Base-by-base conservation (phyloP, 1,284 basidiomycete species). In the Cutaneotrichosporon sp. region DNA sequence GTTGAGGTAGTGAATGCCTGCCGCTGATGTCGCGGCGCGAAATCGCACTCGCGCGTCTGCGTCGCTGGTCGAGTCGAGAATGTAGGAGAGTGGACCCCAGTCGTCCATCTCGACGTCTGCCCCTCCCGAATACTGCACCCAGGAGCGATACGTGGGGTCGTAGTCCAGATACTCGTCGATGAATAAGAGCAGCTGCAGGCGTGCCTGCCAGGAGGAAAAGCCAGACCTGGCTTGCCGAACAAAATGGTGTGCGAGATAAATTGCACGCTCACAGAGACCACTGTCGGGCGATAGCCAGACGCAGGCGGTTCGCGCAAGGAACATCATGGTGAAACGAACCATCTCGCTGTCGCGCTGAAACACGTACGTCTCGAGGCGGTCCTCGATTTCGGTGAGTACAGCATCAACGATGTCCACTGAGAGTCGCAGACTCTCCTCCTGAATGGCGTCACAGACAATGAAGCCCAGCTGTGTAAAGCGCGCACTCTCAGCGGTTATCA, bases 31-130 rank as follows among this genome's bases (percentile, higher is more conserved):
- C 1, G 87, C 85, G 1, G 82, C 82, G 20, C 88, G 84, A 62
- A 90, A 87, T 7, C 93, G 85, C 33, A 96, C 85, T 21, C 91
- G 83, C n/a, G 87, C 83, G 69, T 97, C 93, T 41, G 76, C 70
- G 69, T 97, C 93, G 21, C 80, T 78, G 55, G 88, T 66, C 14
- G 65, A 66, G 8, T 80, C 80, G 35, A 90, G 75, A 44, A 86
- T 68, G 18, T 70, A 69, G n/a, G 73, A 60, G n/a, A 65, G 23
- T 13, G 69, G 61, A 8, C 54, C 56, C 26, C 41, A 43, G 7
- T n/a, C 17, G 33, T 47, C 21, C 49, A 61, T 53, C 20, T 67
- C 56, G 15, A 47, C 47, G 35, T 68, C 67, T 0, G 64, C 57
- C 21, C 62, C 62, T 10, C 66, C 62, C 21, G 40, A 40, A 30